A percentile compares a stretch with the other conserved stretches of the same genome.
Conservation (phyloP, 352 stramenopile species). For the Phytopythium chamaehyphon region DNA sequence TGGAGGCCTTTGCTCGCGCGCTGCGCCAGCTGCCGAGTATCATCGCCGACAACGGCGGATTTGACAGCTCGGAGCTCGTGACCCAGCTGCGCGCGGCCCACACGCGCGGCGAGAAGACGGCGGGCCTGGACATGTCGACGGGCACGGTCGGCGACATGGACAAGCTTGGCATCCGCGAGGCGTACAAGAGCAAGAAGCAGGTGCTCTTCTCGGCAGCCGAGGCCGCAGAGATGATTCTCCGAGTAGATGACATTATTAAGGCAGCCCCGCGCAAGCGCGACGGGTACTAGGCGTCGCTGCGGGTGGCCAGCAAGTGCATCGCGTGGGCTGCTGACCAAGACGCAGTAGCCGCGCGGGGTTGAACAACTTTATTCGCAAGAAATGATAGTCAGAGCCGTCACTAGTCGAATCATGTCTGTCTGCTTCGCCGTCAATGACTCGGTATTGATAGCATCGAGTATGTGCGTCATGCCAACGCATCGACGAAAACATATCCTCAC, state of each 20-base stretch:
- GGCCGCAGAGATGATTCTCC: conserved; percentile 99
- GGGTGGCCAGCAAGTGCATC: no score
- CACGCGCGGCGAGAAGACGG: conserved; percentile 86
- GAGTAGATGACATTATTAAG: conserved; percentile 99
- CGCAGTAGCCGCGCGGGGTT: no score
- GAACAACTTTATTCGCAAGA: no score
- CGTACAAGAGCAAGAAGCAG: conserved; percentile 95
- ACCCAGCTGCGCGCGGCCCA: conserved; percentile 95
- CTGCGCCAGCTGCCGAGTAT: conserved; percentile 97
- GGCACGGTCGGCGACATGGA: conserved; percentile 96
- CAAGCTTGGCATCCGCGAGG: conserved; percentile 96
- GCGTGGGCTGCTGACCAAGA: no score
- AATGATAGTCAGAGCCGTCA: no score
- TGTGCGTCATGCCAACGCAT: no score
- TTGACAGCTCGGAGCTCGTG: conserved; percentile 98
- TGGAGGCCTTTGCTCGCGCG: conserved; percentile 96
- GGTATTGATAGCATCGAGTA: no score
- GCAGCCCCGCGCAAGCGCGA: conserved; percentile 82
- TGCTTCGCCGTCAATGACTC: no score
- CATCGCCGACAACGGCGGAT: conserved; percentile 99
- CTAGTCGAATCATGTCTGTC: no score
- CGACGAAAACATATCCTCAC: no score
- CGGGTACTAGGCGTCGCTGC: conserved; percentile 26
- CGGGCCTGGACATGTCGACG: conserved; percentile 97
- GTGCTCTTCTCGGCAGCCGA: conserved; percentile 97